These are phyloP conservation scores for Aurantiochytrium sp. DNA, from an alignment of 108 stramenopile genomes.

Conservation along the genomic window DNA sequence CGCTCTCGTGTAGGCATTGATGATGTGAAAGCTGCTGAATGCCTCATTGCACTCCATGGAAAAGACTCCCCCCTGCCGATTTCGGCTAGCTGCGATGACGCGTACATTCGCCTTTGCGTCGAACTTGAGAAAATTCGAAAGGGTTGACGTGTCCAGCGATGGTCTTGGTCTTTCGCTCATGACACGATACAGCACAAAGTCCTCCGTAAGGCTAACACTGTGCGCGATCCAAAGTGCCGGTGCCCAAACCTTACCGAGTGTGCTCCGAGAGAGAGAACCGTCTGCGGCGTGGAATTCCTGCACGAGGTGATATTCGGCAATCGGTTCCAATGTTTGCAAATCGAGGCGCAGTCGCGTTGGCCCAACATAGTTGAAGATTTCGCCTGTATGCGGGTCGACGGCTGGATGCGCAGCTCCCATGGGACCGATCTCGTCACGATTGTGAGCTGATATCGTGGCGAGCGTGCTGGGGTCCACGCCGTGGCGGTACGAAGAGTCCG, in stretches of 20 bases:
- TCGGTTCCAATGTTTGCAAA: not conserved
- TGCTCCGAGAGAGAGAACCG: not conserved
- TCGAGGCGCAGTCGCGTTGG: not conserved
- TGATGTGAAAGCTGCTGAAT: constrained; percentile 1
- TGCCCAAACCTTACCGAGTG: not conserved
- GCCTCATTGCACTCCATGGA: not conserved
- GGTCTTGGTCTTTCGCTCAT: not conserved
- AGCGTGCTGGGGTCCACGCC: not conserved
- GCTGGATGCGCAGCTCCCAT: not conserved
- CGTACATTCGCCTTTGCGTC: not conserved
- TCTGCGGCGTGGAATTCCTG: not conserved
- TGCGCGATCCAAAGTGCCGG: not conserved
- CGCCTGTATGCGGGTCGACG: not conserved
- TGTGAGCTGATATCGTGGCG: not conserved
- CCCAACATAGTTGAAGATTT: not conserved
- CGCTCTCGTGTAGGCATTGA: not conserved
- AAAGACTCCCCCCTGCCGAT: not conserved
- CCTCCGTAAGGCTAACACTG: not conserved
- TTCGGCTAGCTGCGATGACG: not conserved
- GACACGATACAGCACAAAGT: not conserved
- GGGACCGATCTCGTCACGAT: not conserved
- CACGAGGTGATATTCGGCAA: not conserved
- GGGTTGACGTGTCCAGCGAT: not conserved
- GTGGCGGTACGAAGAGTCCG: not conserved
- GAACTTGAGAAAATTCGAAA: not conserved